A percentile compares a stretch with the other conserved stretches of the same genome.
Evolutionary conservation across 83 land plant genomes (phyloP).

Genomic region (Picea abies): DNA sequence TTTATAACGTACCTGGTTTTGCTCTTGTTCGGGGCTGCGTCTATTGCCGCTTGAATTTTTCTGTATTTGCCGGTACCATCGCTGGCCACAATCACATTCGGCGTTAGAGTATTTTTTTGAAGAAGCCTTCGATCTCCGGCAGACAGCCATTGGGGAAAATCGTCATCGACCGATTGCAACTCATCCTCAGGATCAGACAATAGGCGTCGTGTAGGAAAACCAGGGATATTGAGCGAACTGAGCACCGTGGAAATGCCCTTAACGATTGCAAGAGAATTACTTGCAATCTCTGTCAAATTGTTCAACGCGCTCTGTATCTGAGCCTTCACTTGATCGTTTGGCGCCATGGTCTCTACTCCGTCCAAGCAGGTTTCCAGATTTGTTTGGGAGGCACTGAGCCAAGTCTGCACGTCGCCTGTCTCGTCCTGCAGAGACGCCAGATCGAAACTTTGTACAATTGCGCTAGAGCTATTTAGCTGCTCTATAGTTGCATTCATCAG

Average conservation of each 20-base stretch:
- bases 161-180: background rate
- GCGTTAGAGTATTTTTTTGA: no score
- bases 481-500: background rate
- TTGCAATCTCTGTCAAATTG: slow-evolving; percentile 31
- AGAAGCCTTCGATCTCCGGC: slow-evolving; percentile 16
- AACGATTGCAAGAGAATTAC: slow-evolving; percentile 53
- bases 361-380: slow-evolving; percentile 45
- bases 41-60: background rate
- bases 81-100: background rate
- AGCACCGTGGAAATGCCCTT: slow-evolving; percentile 9
- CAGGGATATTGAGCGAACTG: background rate
- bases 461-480: background rate
- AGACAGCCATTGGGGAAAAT: slow-evolving; percentile 23
- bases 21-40: background rate
- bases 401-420: slow-evolving; percentile 19
- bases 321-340: background rate
- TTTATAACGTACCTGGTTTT: slow-evolving; percentile 3
- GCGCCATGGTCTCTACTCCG: slow-evolving; percentile 20
- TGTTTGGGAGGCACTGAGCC: slow-evolving; percentile 44
- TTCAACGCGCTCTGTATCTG: background rate
- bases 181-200: background rate
- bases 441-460: background rate
- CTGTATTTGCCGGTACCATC: background rate
- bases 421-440: background rate
- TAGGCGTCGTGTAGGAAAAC: background rate